These are phyloP conservation scores for Glonium stellatum DNA, from an alignment of 495 filamentous ascomycete genomes.

Conservation along the genomic window DNA sequence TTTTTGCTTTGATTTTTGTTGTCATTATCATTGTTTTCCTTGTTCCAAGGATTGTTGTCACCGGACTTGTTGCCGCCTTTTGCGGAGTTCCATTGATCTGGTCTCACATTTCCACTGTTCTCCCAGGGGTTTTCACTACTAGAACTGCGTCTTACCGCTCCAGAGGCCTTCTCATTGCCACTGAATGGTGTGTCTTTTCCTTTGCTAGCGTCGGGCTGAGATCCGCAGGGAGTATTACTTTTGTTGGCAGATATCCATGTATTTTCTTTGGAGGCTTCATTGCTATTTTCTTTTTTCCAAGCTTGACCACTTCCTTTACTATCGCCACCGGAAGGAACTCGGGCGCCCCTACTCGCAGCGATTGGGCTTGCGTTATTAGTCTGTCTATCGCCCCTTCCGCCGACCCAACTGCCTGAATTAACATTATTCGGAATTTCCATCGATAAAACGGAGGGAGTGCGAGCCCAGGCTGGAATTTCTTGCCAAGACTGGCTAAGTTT, in stretches of 20 bases:
- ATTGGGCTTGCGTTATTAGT: too few species aligned
- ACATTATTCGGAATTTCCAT: too few species aligned
- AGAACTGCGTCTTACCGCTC: not conserved
- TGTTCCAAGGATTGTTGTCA: not conserved
- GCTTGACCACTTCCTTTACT: not conserved
- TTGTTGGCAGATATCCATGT: not conserved
- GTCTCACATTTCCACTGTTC: not conserved
- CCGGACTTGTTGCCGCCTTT: not conserved
- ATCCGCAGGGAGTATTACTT: not conserved
- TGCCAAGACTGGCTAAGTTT: too few species aligned
- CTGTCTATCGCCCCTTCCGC: too few species aligned
- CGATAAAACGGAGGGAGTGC: too few species aligned
- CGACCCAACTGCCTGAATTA: too few species aligned
- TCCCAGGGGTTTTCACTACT: not conserved
- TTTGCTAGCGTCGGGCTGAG: not conserved
- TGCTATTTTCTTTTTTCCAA: not conserved
- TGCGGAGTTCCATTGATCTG: not conserved
- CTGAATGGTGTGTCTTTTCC: not conserved
- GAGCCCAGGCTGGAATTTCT: too few species aligned
- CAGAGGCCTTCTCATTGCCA: constrained; percentile 1
- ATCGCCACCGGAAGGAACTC: too few species aligned
- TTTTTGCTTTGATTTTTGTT: not conserved
- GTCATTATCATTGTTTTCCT: not conserved
- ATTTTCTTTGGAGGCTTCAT: not conserved
- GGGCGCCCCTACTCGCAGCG: too few species aligned